Evolutionary conservation across 78 protist genomes (phyloP).

Genomic region (Chrysochromulina parva): DNA sequence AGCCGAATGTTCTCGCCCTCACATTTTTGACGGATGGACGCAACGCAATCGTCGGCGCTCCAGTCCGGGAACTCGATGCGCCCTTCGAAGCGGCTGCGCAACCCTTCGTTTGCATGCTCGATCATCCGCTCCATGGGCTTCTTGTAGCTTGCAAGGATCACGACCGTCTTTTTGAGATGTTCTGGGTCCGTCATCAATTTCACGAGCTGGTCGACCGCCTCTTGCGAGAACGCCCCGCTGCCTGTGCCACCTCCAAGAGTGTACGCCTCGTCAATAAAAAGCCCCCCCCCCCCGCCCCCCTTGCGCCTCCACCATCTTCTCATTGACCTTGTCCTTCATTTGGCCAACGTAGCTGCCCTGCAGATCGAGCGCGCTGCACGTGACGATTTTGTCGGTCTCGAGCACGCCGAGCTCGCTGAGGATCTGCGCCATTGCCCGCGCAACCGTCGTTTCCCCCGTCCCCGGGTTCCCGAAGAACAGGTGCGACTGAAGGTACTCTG

Average conservation of each 20-base stretch:
- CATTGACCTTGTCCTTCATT: too few species aligned
- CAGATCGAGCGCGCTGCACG: background rate
- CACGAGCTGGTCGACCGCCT: constrained; percentile 25
- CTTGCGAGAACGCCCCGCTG: background rate
- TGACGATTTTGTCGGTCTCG: background rate
- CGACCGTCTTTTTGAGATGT: background rate
- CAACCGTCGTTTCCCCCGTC: constrained; percentile 57
- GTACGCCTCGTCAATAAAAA: constrained; percentile 72
- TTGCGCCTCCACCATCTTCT: background rate
- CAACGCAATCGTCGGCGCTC: background rate
- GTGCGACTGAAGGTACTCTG: background rate
- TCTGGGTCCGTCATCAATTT: background rate
- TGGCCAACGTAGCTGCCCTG: constrained; percentile 2
- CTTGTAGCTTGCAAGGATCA: constrained; percentile 57
- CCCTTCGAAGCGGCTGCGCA: constrained; percentile 24
- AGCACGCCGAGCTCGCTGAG: constrained; percentile 16
- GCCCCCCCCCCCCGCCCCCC: constrained; percentile 54
- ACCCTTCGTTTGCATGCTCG: background rate
- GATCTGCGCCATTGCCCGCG: constrained; percentile 9
- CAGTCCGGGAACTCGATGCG: constrained; percentile 28
- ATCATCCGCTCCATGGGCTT: constrained; percentile 24
- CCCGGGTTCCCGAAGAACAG: constrained; percentile 29
- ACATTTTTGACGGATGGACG: background rate
- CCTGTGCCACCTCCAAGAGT: background rate
- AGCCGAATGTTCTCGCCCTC: background rate